These are phyloP conservation scores for Trichoderma sp. DNA, from an alignment of 2,329 filamentous ascomycete genomes.

Conservation along the genomic window DNA sequence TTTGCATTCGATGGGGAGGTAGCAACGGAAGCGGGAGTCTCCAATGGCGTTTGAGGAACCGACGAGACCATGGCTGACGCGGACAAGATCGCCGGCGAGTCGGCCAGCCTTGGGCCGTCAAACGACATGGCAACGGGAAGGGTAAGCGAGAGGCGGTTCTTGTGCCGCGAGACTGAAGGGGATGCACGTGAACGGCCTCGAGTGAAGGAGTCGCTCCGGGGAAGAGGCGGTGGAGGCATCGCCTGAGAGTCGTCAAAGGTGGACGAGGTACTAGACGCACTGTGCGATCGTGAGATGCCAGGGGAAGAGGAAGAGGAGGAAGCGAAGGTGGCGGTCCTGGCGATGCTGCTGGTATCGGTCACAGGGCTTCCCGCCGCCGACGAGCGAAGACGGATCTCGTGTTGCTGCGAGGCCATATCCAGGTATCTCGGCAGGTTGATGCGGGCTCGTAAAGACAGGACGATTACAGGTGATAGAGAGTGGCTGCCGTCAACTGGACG, in stretches of 20 bases:
- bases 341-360: conserved; percentile 26
- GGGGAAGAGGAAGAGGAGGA: conserved; percentile 25
- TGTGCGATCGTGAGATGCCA: conserved; percentile 22
- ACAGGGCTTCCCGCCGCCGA: conserved; percentile 37
- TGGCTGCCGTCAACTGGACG: conserved; percentile 35
- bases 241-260: conserved; percentile 21
- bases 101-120: conserved; percentile 30
- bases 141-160: conserved; percentile 60
- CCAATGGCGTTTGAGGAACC: conserved; percentile 51
- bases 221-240: conserved; percentile 38
- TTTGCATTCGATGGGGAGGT: conserved; percentile 54
- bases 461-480: conserved; percentile 22
- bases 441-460: conserved; percentile 18
- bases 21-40: conserved; percentile 38
- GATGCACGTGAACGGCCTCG: conserved; percentile 50
- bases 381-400: conserved; percentile 40
- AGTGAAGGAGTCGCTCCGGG: conserved; percentile 28
- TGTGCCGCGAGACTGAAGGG: conserved; percentile 52
- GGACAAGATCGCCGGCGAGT: conserved; percentile 48
- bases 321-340: conserved; percentile 28
- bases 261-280: conserved; percentile 1
- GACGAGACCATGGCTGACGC: conserved; percentile 40
- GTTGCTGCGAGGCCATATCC: conserved; percentile 34
- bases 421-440: conserved; percentile 29
- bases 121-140: conserved; percentile 59